phyloP scores from a whole-genome alignment of 305 asterid species.

The Fraxinus albicans region DNA sequence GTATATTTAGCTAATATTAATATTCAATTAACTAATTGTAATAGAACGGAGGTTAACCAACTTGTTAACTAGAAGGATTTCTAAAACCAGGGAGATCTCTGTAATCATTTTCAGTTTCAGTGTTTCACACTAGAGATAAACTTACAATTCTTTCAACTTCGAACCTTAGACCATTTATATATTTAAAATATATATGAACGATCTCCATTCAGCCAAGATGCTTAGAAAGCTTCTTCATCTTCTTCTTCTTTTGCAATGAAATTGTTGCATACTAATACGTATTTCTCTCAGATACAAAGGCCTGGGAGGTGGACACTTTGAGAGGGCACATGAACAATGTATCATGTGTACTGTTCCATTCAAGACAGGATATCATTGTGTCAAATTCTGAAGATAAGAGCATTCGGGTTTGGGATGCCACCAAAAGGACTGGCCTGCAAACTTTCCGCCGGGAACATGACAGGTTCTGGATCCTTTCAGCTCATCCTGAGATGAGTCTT shows the following conservation, averaged over 20 bases:
- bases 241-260: neutral
- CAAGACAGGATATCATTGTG: constrained; percentile 49
- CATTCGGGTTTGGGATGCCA: constrained; percentile 61
- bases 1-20: neutral
- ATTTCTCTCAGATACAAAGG: constrained; percentile 44
- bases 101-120: neutral
- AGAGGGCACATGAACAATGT: constrained; percentile 61
- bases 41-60: neutral
- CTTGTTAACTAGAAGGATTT: neutral
- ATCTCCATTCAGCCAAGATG: neutral
- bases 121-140: neutral
- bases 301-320: constrained; percentile 57
- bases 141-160: neutral
- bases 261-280: neutral
- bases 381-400: constrained; percentile 54
- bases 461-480: constrained; percentile 78
- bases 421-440: constrained; percentile 81
- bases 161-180: neutral
- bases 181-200: neutral
- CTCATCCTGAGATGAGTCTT: constrained; percentile 88
- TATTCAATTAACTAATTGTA: constrained; percentile 1
- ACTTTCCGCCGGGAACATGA: constrained; percentile 82
- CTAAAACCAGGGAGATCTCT: neutral
- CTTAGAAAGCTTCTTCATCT: neutral
- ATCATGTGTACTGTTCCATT: constrained; percentile 46